Evolutionary conservation across 768 basidiomycete genomes (phyloP).

Genomic region (Cytidiella melzeri): DNA sequence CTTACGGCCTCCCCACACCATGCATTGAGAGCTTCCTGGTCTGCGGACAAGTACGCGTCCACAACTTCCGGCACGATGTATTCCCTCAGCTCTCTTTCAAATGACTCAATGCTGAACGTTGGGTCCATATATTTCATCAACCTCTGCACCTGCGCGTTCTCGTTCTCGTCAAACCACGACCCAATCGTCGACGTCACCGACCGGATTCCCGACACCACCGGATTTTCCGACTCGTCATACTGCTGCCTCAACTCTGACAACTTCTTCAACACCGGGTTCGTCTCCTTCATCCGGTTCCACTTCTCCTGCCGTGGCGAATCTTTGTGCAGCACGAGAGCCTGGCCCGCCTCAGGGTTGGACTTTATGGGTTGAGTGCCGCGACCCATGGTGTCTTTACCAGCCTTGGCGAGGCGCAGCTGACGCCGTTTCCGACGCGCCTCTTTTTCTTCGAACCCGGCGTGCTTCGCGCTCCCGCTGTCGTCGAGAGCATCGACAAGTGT

Average conservation of each 20-base stretch:
- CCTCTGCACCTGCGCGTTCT: conserved; percentile 91
- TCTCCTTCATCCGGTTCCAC: conserved; percentile 76
- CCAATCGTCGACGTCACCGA: conserved; percentile 81
- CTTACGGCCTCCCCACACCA: conserved; percentile 97
- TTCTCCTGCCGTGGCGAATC: conserved; percentile 72
- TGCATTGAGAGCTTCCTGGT: conserved; percentile 73
- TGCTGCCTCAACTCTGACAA: conserved; percentile 54
- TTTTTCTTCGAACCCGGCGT: conserved; percentile 94
- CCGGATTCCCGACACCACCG: conserved; percentile 75
- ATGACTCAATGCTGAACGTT: conserved; percentile 75
- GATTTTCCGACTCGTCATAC: conserved; percentile 92
- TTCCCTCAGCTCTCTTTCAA: conserved; percentile 86
- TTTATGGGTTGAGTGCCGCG: conserved; percentile 41
- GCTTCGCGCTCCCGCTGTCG: conserved; percentile 87
- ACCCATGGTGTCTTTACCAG: conserved; percentile 64
- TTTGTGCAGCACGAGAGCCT: conserved; percentile 78
- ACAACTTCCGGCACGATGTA: conserved; percentile 98
- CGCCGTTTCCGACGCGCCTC: conserved; percentile 80
- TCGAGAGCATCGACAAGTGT: conserved; percentile 90
- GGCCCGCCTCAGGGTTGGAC: conserved; percentile 87
- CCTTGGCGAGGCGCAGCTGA: conserved; percentile 76
- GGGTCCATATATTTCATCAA: conserved; percentile 88
- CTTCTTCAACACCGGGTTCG: conserved; percentile 67
- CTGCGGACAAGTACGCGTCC: conserved; percentile 90
- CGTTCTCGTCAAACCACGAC: conserved; percentile 94